phyloP scores from a whole-genome alignment of 2,329 filamentous ascomycete genomes.

The Penicillium janthinellum region DNA sequence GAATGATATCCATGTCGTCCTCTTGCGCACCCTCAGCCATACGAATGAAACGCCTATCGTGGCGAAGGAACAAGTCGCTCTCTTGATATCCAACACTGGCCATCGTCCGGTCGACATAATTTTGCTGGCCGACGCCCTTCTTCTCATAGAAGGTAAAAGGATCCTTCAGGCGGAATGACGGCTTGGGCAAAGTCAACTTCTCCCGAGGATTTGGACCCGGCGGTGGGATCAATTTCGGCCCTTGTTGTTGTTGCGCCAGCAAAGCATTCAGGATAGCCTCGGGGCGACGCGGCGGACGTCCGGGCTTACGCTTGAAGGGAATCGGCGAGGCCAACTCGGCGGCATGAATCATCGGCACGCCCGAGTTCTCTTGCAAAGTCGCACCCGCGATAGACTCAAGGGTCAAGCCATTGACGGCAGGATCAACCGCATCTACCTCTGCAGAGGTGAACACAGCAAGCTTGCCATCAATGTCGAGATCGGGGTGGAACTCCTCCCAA shows the following conservation, averaged over 20 bases:
- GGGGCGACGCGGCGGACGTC: slow-evolving; percentile 65
- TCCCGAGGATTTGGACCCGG: slow-evolving; percentile 54
- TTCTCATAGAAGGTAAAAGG: slow-evolving; percentile 65
- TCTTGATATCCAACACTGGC: slow-evolving; percentile 95
- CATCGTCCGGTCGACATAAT: slow-evolving; percentile 96
- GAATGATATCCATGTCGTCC: slow-evolving; percentile 62
- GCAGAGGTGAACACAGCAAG: slow-evolving; percentile 79
- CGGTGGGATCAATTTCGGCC: slow-evolving; percentile 54
- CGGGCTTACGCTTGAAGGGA: slow-evolving; percentile 61
- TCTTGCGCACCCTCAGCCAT: slow-evolving; percentile 64
- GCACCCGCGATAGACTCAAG: slow-evolving; percentile 32
- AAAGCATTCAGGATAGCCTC: slow-evolving; percentile 64
- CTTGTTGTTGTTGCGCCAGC: slow-evolving; percentile 60
- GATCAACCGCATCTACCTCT: slow-evolving; percentile 76
- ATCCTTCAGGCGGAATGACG: slow-evolving; percentile 50
- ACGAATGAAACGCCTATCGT: slow-evolving; percentile 69
- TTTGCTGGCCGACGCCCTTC: slow-evolving; percentile 78
- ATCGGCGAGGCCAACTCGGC: slow-evolving; percentile 40
- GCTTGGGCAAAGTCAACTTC: slow-evolving; percentile 52
- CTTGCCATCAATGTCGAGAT: slow-evolving; percentile 82
- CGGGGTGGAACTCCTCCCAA: slow-evolving; percentile 97
- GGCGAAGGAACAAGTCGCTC: slow-evolving; percentile 82
- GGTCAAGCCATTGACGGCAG: slow-evolving; percentile 49
- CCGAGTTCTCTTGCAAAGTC: slow-evolving; percentile 35
- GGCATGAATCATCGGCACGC: slow-evolving; percentile 46